These are phyloP conservation scores for Cicer judaicum DNA, from an alignment of 306 rosid species.

Conservation along the genomic window DNA sequence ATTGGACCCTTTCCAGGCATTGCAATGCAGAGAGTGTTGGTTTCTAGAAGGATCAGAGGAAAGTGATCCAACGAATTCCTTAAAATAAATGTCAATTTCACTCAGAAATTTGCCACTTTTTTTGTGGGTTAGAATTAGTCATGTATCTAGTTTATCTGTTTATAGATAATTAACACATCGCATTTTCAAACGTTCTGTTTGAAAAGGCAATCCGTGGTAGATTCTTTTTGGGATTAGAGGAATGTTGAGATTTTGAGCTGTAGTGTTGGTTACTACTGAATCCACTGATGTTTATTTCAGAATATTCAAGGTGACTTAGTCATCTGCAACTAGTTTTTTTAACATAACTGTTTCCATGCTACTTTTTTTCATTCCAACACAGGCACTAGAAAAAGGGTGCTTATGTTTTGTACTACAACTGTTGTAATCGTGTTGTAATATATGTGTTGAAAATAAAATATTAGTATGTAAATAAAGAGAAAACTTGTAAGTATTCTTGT, in stretches of 20 bases:
- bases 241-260: neutral
- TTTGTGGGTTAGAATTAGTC: neutral
- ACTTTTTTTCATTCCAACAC: neutral
- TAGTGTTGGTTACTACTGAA: neutral
- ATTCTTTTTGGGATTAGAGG: slow-evolving; percentile 11
- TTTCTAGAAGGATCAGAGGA: slow-evolving; percentile 39
- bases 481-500: no score
- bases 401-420: neutral
- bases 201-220: neutral
- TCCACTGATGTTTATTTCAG: slow-evolving; percentile 1
- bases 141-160: neutral
- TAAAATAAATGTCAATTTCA: slow-evolving; percentile 21
- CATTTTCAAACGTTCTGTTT: neutral
- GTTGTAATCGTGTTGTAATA: neutral
- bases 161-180: no score
- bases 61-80: neutral
- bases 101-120: slow-evolving; percentile 23
- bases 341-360: neutral
- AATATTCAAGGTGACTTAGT: neutral
- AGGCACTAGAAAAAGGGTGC: slow-evolving; percentile 5
- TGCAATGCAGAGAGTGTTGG: slow-evolving; percentile 44
- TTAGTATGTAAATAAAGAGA: no score
- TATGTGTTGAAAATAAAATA: no score
- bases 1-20: slow-evolving; percentile 36
- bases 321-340: neutral